These are phyloP conservation scores for Podaxis mareebaensis DNA, from an alignment of 768 basidiomycete species.

Conservation along the genomic window DNA sequence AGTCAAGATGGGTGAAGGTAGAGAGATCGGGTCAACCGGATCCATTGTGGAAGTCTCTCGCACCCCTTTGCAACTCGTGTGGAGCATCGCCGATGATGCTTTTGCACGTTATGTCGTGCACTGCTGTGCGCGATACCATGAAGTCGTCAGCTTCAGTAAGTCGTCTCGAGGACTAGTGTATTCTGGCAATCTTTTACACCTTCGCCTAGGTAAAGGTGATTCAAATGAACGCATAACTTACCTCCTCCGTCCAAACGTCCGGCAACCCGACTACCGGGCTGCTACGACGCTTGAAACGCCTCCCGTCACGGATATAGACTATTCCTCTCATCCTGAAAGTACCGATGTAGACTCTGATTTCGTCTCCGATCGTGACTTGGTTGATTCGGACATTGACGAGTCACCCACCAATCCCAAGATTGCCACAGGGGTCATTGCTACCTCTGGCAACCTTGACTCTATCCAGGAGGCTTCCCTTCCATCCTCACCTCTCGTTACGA, in stretches of 20 bases:
- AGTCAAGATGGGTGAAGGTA: slow-evolving; percentile 31
- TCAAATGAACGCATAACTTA: slow-evolving; percentile 68
- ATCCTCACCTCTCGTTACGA: slow-evolving; percentile 23
- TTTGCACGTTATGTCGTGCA: slow-evolving; percentile 84
- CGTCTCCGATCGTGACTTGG: slow-evolving; percentile 46
- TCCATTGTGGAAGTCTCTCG: slow-evolving; percentile 66
- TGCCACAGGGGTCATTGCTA: slow-evolving; percentile 21
- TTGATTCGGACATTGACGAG: slow-evolving; percentile 47
- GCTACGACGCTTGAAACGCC: slow-evolving; percentile 61
- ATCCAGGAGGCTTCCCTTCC: slow-evolving; percentile 27
- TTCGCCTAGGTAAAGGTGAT: slow-evolving; percentile 53
- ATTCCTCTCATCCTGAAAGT: slow-evolving; percentile 49
- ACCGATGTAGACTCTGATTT: slow-evolving; percentile 52
- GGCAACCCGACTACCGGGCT: slow-evolving; percentile 53
- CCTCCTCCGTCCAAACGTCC: slow-evolving; percentile 76
- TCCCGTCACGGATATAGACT: slow-evolving; percentile 66
- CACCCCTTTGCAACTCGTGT: slow-evolving; percentile 67
- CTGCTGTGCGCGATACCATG: slow-evolving; percentile 79
- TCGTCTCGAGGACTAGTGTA: slow-evolving; percentile 15
- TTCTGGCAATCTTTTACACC: not conserved
- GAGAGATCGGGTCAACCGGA: slow-evolving; percentile 50
- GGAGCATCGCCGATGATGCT: slow-evolving; percentile 69
- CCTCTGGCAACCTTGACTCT: slow-evolving; percentile 18
- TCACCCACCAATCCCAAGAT: slow-evolving; percentile 33
- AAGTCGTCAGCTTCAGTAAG: slow-evolving; percentile 81